Evolutionary conservation across 495 filamentous ascomycete genomes (phyloP).

Genomic region (Glonium stellatum): DNA sequence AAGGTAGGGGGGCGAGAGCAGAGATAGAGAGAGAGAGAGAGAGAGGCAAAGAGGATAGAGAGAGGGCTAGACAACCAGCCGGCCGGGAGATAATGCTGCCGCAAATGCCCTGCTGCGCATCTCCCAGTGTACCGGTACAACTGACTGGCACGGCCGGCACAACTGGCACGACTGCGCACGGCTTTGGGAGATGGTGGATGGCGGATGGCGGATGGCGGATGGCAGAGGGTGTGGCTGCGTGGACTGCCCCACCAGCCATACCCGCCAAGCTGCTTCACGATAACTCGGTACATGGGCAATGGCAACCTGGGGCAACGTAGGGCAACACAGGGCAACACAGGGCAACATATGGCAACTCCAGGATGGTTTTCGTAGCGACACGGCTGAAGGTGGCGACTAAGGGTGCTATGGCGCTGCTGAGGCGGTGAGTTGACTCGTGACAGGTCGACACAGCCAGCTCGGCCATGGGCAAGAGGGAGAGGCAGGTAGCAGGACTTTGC

Average conservation of each 20-base stretch:
- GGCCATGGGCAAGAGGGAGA: background rate
- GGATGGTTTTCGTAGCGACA: too few species aligned
- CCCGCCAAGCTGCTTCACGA: background rate
- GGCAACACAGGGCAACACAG: too few species aligned
- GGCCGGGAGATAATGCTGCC: background rate
- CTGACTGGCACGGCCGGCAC: background rate
- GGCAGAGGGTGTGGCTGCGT: background rate
- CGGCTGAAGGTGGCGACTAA: too few species aligned
- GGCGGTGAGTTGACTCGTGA: slow-evolving; percentile 30
- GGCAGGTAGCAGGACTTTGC: slow-evolving; percentile 11
- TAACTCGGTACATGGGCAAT: background rate
- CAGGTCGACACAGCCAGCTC: background rate
- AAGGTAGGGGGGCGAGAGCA: too few species aligned
- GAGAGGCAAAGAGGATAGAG: background rate
- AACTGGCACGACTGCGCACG: too few species aligned
- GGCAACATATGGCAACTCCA: too few species aligned
- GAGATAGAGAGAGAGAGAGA: background rate
- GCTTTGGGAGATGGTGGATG: background rate
- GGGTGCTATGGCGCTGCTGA: background rate
- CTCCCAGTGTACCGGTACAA: background rate
- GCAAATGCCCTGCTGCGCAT: background rate
- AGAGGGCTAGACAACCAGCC: background rate
- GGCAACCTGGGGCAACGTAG: slow-evolving; percentile 5
- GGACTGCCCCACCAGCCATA: background rate
- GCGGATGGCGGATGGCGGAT: background rate